phyloP scores from a whole-genome alignment of 2,329 filamentous ascomycete genomes.

The Fusarium sp. region DNA sequence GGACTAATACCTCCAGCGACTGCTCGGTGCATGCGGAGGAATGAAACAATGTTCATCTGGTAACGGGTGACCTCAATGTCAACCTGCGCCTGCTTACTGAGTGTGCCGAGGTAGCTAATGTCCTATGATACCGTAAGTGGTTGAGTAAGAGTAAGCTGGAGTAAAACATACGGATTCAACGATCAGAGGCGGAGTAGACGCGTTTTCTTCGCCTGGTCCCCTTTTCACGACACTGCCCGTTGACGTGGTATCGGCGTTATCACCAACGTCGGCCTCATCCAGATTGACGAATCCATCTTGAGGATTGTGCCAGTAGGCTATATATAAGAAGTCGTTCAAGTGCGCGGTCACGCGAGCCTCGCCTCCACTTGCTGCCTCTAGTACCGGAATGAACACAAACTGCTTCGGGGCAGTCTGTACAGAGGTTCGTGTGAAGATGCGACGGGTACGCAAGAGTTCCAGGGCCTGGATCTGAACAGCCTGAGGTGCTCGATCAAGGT shows the following conservation, averaged over 20 bases:
- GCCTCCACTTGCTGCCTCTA: constrained; percentile 65
- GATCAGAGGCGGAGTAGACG: constrained; percentile 55
- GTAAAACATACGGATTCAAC: constrained; percentile 58
- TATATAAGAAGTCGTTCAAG: constrained; percentile 86
- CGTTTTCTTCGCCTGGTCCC: constrained; percentile 40
- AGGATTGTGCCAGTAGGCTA: constrained; percentile 86
- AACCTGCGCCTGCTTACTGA: constrained; percentile 71
- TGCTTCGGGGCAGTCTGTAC: constrained; percentile 81
- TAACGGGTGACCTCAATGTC: constrained; percentile 87
- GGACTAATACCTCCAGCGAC: constrained; percentile 85
- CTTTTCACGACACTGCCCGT: constrained; percentile 64
- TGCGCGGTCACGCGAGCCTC: constrained; percentile 68
- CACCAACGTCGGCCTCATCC: constrained; percentile 68
- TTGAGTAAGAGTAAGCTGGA: background rate
- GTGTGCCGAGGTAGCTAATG: constrained; percentile 72
- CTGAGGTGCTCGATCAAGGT: constrained; percentile 81
- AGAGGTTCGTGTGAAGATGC: constrained; percentile 82
- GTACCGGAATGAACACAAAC: constrained; percentile 86
- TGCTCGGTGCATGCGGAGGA: constrained; percentile 89
- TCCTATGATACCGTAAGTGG: constrained; percentile 57
- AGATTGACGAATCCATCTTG: constrained; percentile 82
- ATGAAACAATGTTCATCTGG: constrained; percentile 88
- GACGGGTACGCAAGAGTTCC: constrained; percentile 83
- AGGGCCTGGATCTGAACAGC: constrained; percentile 86
- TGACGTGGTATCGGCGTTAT: constrained; percentile 54